Evolutionary conservation across 768 basidiomycete species (phyloP).

Genomic region (Ephemerocybe angulata): DNA sequence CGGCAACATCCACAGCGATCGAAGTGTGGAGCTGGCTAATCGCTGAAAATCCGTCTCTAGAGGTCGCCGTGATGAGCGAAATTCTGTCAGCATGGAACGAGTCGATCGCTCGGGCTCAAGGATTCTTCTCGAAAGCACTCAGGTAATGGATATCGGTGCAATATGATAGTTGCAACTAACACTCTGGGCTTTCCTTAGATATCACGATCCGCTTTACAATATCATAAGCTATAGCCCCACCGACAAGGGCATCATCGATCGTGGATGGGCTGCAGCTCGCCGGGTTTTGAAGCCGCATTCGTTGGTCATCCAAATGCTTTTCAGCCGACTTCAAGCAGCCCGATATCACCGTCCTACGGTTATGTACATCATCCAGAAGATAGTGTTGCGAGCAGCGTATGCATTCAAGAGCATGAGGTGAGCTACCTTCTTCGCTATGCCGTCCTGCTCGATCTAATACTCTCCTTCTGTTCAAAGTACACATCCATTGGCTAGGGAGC

Average conservation of each 20-base stretch:
- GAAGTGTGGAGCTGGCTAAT: slow-evolving; percentile 98
- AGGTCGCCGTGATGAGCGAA: slow-evolving; percentile 82
- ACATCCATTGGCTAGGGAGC: slow-evolving; percentile 87
- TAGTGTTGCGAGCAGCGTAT: slow-evolving; percentile 78
- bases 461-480: slow-evolving; percentile 49
- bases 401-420: slow-evolving; percentile 79
- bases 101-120: slow-evolving; percentile 72
- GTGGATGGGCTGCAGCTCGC: slow-evolving; percentile 62
- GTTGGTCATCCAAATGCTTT: slow-evolving; percentile 80
- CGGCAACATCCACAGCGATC: slow-evolving; percentile 80
- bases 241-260: slow-evolving; percentile 78
- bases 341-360: slow-evolving; percentile 82
- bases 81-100: slow-evolving; percentile 84
- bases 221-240: slow-evolving; percentile 88
- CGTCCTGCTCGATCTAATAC: slow-evolving; percentile 1
- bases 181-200: slow-evolving; percentile 44
- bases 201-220: slow-evolving; percentile 82
- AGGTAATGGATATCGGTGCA: slow-evolving; percentile 53
- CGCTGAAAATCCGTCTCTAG: slow-evolving; percentile 75
- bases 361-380: slow-evolving; percentile 78
- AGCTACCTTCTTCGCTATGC: background rate
- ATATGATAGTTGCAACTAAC: slow-evolving; percentile 1
- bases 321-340: slow-evolving; percentile 91
- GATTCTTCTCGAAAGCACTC: slow-evolving; percentile 76
- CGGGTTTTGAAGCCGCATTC: slow-evolving; percentile 80